Base-by-base conservation (phyloP, 2,329 filamentous ascomycete species). In the Claviceps citrina region DNA sequence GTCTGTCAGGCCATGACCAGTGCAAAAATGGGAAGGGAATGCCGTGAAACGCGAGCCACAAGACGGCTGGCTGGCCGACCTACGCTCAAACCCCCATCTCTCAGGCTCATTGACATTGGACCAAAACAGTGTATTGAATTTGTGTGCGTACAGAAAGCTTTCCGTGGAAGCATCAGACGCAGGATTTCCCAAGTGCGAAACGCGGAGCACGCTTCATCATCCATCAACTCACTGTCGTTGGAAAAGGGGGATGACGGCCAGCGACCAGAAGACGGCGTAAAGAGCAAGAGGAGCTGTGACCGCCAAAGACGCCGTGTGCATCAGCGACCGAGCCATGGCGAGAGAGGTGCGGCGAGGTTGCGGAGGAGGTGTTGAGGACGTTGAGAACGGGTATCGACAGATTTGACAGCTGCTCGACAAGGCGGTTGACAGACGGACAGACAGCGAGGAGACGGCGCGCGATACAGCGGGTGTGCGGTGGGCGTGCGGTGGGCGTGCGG, bases 51-150 rank as follows among this genome's bases (percentile, higher is more conserved):
- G 19, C 20, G 28, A 25, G 30, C 7, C 25, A 7, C 16, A 24
- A 8, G 22, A 24, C 22, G 22, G 22, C 22, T 24, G 22, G 22
- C n/a, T n/a, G n/a, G 16, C 33, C 24, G 39, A 51, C 57, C 43
- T 59, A 89, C 84, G 82, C 40, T 84, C 76, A 58, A 94, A 95
- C 0, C 87, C 87, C 68, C 85, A 93, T 48, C 73, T 71, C 55
- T 93, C 82, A 0, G 86, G 84, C 43, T 77, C 68, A 45, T 85
- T 74, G 32, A 87, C 58, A 54, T 93, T 75, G 47, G 80, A 68
- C 72, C 76, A 86, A 56, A 71, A 75, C 3, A 73, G 67, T 3
- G 78, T 80, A 46, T 85, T 79, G 48, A 94, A 57, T 45, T 81
- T 82, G 60, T 96, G 81, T 22, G 81, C 78, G 56, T 96, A 98